These are phyloP conservation scores for Fusarium sp. DNA, from an alignment of 2,329 filamentous ascomycete species.

Conservation along the genomic window DNA sequence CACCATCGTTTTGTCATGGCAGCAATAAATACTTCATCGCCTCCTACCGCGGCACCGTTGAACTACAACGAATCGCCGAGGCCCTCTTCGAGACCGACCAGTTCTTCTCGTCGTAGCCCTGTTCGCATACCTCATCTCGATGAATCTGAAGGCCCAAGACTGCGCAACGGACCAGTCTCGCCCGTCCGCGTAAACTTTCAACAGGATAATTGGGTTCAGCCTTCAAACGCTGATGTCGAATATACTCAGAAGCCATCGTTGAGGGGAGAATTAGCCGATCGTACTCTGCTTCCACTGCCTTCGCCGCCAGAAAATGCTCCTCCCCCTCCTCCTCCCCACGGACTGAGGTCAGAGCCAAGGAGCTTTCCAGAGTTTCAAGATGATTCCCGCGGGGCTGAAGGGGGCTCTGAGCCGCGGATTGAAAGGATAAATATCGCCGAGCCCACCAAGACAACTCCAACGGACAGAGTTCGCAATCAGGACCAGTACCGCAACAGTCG, in stretches of 20 bases:
- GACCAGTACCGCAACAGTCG: constrained; percentile 60
- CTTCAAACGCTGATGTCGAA: constrained; percentile 65
- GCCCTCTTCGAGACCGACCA: constrained; percentile 32
- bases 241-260: constrained; percentile 44
- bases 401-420: background rate
- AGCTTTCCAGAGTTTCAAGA: constrained; percentile 24
- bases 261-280: constrained; percentile 42
- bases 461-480: constrained; percentile 47
- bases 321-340: constrained; percentile 48
- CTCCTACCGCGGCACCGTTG: constrained; percentile 46
- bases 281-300: constrained; percentile 33
- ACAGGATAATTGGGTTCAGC: constrained; percentile 62
- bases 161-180: constrained; percentile 64
- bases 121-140: constrained; percentile 47
- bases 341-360: constrained; percentile 10
- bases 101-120: constrained; percentile 49
- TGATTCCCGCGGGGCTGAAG: constrained; percentile 6
- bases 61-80: constrained; percentile 34
- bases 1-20: constrained; percentile 45
- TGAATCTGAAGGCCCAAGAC: constrained; percentile 52
- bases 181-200: constrained; percentile 67
- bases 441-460: constrained; percentile 48
- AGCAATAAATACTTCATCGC: constrained; percentile 50
- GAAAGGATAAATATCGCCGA: constrained; percentile 32
- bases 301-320: constrained; percentile 47